phyloP scores from a whole-genome alignment of 176 grass and related monocot genomes.

The Triticum timopheevii region DNA sequence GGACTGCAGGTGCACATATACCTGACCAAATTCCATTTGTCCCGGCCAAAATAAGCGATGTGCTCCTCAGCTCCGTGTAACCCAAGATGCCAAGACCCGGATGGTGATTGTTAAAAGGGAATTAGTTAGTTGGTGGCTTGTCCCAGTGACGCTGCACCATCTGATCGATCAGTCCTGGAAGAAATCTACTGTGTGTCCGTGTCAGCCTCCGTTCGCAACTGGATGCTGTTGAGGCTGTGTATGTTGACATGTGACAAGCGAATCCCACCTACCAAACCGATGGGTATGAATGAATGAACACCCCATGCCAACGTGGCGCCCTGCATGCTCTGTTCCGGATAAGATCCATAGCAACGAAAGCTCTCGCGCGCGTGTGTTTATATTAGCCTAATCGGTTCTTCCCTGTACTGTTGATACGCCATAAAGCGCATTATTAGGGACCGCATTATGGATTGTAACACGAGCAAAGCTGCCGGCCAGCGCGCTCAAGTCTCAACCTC shows the following conservation, averaged over 20 bases:
- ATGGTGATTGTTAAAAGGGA: neutral
- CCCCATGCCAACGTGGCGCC: neutral
- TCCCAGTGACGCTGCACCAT: neutral
- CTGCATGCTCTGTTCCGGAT: neutral
- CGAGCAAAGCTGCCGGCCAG: constrained; percentile 29
- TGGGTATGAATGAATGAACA: neutral
- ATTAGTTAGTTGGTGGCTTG: neutral
- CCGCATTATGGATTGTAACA: constrained; percentile 32
- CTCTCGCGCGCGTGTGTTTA: neutral
- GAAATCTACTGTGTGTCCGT: neutral
- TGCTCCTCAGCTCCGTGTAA: neutral
- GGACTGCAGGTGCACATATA: neutral
- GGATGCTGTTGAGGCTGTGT: neutral
- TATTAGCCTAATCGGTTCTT: neutral
- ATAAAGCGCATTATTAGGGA: constrained; percentile 18
- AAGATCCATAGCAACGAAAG: neutral
- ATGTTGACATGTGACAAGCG: neutral
- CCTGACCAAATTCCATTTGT: neutral
- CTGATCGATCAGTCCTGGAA: neutral
- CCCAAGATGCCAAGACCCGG: neutral
- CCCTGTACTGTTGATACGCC: neutral
- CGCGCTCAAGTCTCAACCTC: neutral
- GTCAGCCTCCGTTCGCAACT: neutral
- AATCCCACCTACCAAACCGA: neutral
- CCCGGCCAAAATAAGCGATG: too few species aligned